Evolutionary conservation across 768 basidiomycete genomes (phyloP).

Genomic region (Calocybe indica): DNA sequence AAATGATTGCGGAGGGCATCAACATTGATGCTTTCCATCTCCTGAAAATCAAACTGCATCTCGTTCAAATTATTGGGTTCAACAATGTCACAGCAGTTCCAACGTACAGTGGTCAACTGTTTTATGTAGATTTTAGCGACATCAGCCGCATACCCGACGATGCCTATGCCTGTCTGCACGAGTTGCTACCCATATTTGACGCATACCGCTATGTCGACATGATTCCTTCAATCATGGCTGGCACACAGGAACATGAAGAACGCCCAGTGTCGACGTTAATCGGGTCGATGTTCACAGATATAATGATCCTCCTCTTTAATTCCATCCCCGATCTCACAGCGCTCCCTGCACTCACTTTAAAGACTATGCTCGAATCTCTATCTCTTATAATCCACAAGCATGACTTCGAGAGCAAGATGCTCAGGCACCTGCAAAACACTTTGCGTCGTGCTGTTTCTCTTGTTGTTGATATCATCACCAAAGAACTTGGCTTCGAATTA

Average conservation of each 20-base stretch:
- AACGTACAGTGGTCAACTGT: conserved; percentile 39
- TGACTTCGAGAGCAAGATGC: conserved; percentile 51
- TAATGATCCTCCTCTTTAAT: conserved; percentile 45
- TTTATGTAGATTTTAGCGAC: conserved; percentile 50
- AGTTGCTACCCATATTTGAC: conserved; percentile 55
- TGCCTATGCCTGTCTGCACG: conserved; percentile 51
- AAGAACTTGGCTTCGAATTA: conserved; percentile 59
- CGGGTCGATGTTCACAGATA: conserved; percentile 61
- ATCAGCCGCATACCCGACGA: conserved; percentile 33
- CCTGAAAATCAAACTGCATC: conserved; percentile 55
- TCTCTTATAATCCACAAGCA: conserved; percentile 70
- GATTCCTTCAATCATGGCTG: conserved; percentile 35
- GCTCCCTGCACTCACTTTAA: conserved; percentile 51
- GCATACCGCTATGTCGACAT: conserved; percentile 44
- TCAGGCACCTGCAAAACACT: conserved; percentile 47
- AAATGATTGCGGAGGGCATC: conserved; percentile 64
- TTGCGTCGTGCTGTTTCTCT: conserved; percentile 49
- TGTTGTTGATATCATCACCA: conserved; percentile 43
- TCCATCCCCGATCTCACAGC: conserved; percentile 36
- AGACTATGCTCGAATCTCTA: conserved; percentile 57
- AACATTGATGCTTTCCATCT: conserved; percentile 43
- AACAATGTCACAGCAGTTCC: conserved; percentile 40
- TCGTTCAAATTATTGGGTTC: conserved; percentile 51
- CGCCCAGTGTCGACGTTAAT: conserved; percentile 39
- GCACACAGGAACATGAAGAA: conserved; percentile 36